Conservation (phyloP, 2,329 filamentous ascomycete genomes). For the Paraphoma sp. region DNA sequence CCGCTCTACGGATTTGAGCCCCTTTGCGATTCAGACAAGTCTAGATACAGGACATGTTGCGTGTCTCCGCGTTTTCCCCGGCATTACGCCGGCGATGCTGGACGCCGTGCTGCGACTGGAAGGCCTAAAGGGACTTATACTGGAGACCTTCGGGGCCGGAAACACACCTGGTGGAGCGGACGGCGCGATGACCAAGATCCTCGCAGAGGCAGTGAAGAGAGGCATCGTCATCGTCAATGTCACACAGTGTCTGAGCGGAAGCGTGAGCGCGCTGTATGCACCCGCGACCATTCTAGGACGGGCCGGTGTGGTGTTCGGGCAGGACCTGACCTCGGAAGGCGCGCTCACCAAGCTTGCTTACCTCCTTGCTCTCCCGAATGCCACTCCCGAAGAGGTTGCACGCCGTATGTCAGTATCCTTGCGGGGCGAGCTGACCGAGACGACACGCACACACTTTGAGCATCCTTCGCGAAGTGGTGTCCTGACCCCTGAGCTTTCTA, state of each 20-base stretch:
- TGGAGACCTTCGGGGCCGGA: conserved; percentile 93
- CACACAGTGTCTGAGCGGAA: conserved; percentile 75
- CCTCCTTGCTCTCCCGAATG: conserved; percentile 72
- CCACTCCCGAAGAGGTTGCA: conserved; percentile 71
- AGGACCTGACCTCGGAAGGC: conserved; percentile 88
- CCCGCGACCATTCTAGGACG: conserved; percentile 71
- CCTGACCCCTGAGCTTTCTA: conserved; percentile 65
- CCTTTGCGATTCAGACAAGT: conserved; percentile 75
- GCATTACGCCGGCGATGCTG: conserved; percentile 92
- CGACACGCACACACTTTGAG: conserved; percentile 73
- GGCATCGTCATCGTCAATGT: conserved; percentile 90
- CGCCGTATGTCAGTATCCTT: conserved; percentile 76
- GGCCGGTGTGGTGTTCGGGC: conserved; percentile 86
- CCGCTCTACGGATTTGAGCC: conserved; percentile 74
- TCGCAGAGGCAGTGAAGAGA: conserved; percentile 76
- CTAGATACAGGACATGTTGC: conserved; percentile 89
- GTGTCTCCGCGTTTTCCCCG: conserved; percentile 87
- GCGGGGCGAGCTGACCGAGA: conserved; percentile 85
- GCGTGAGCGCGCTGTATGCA: conserved; percentile 50
- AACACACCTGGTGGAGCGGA: conserved; percentile 86
- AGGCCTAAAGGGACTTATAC: conserved; percentile 79
- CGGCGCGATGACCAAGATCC: conserved; percentile 77
- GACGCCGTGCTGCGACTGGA: conserved; percentile 80
- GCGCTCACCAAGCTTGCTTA: conserved; percentile 91
- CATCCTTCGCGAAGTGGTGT: conserved; percentile 69